Evolutionary conservation across 1,284 basidiomycete genomes (phyloP).

Genomic region (Cutaneotrichosporon mucoides): DNA sequence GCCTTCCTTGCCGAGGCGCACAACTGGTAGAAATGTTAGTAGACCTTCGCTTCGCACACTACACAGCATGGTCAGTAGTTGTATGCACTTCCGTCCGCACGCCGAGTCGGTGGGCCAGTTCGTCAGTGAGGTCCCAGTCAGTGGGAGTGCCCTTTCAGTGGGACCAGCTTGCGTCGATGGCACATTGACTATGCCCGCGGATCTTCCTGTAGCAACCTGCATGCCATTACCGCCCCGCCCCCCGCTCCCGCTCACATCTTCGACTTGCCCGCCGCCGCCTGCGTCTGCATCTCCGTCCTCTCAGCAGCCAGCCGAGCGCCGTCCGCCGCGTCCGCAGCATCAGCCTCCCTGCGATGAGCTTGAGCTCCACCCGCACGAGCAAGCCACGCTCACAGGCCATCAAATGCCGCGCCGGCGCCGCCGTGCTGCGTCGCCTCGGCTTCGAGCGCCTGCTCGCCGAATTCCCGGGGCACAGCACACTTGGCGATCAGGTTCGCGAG

Average conservation of each 20-base stretch:
- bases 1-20: constrained; percentile 2
- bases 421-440: constrained; percentile 28
- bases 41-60: not conserved
- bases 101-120: too few relatives aligned
- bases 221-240: too few relatives aligned
- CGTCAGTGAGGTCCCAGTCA: too few relatives aligned
- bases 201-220: too few relatives aligned
- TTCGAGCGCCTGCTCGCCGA: constrained; percentile 40
- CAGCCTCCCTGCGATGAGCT: not conserved
- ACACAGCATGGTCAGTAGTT: not conserved
- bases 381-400: not conserved
- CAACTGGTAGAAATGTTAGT: constrained; percentile 3
- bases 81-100: not conserved
- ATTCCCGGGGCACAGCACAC: constrained; percentile 41
- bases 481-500: constrained; percentile 34
- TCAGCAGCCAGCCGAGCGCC: too few relatives aligned
- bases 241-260: too few relatives aligned
- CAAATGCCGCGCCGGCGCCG: constrained; percentile 2
- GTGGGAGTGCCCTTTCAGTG: too few relatives aligned
- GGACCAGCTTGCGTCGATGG: too few relatives aligned
- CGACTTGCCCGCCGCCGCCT: too few relatives aligned
- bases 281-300: too few relatives aligned
- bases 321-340: too few relatives aligned
- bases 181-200: too few relatives aligned
- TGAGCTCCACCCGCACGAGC: not conserved